Base-by-base conservation (phyloP, 805 yeast genomes). In the Starmerella roubikii region DNA sequence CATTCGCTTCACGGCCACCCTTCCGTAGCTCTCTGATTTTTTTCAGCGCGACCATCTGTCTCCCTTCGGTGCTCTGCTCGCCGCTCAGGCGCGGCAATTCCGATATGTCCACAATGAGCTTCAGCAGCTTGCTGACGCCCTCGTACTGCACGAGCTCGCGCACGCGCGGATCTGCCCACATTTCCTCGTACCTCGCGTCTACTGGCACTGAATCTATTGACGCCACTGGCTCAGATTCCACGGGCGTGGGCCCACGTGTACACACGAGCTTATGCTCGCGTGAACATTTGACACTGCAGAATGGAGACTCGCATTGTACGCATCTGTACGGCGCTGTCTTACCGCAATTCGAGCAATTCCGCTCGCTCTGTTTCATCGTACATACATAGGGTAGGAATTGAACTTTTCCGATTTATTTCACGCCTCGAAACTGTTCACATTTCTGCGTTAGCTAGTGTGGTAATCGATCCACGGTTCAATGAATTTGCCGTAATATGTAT, bases 1-100 rank as follows among this genome's bases (percentile, higher is more conserved):
- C 72, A 51, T 82, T 82, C 35, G 70, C 71, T 47, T 81, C 83
- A 0, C 63, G 39, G 0, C 93, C 93, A 4, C 78, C 77, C 3
- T 52, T 54, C 25, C 93, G 58, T 13, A 82, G 58, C 38, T 72
- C 73, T 7, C 71, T 64, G 9, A 82, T 59, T 47, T 78, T 74
- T 48, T 71, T 66, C 44, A 74, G 68, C 2, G 81, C 81, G 11
- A 78, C 66, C 20, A 70, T 76, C 19, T 60, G 47, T 26, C 81
- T 57, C 17, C 76, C 74, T 19, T 76, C 83, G 9, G 55, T 42
- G 16, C 66, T 64, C 18, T 60, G 58, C 46, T 74, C 81, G 10
- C 66, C 65, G 3, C 77, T 61, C 2, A 71, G 38, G 1, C 53
- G 48, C 1, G 70, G 61, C 42, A 76, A 74, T 24, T 57, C 55